Base-by-base conservation (phyloP, 192 early-diverging fungal species). In the Paraglomus brasilianum region DNA sequence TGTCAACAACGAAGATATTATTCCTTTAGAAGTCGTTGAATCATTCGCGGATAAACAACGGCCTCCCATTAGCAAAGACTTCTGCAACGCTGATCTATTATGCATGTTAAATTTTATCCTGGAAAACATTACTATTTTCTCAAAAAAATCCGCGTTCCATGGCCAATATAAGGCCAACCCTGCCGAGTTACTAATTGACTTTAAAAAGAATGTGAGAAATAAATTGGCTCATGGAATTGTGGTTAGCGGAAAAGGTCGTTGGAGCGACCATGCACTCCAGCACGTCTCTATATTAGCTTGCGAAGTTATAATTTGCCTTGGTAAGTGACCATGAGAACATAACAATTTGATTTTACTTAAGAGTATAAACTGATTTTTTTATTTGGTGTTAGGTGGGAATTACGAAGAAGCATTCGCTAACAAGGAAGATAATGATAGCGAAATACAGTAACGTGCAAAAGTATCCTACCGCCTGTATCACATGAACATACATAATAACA, bases 361-460 rank as follows among this genome's bases (percentile, higher is more conserved):
- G 39, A 36, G 24, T 51, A n/a, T 49, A 39, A 66, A 66, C 66
- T 68, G 66, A 68, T 50, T 56, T 68, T 68, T 68, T 68, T 66
- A 61, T 50, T 50, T 67, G 30, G 30, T 14, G 57, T 17, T 56
- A 68, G 52, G 52, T 9, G 41, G 51, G 45, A 49, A 49, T 49
- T 65, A 65, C 40, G 43, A 65, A 65, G 44, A 65, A 50, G 44
- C 21, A 4, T 49, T 49, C 51, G 30, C 44, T n/a, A 65, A 49
- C 61, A 65, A 65, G 24, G 66, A 53, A 45, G 57, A 56, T 24
- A 17, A 56, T 46, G 24, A 68, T 56, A 57, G 36, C 7, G 49
- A 66, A 66, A 68, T 56, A 44, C n/a, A n/a, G n/a, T n/a, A n/a
- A n/a, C n/a, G n/a, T n/a, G n/a, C n/a, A n/a, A n/a, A n/a, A n/a